Percentiles rank a stretch among this genome's conserved stretches.
phyloP scores from a whole-genome alignment of 352 stramenopile species.

The Phytophthora megakarya region DNA sequence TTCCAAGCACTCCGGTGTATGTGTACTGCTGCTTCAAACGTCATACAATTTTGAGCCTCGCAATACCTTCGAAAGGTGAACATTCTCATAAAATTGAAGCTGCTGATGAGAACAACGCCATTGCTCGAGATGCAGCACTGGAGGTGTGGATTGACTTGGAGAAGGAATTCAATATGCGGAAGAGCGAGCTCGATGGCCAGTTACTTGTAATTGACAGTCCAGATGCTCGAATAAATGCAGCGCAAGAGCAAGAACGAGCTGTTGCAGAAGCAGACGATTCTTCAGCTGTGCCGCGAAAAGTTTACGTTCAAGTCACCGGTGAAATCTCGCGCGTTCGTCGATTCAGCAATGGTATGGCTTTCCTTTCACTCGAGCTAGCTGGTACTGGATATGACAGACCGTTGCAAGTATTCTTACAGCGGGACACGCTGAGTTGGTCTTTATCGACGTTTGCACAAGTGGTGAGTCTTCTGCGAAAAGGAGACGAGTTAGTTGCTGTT shows the following conservation, averaged over 20 bases:
- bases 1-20: constrained; percentile 33
- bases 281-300: neutral
- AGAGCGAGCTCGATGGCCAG: constrained; percentile 8
- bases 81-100: constrained; percentile 4
- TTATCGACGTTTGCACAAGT: constrained; percentile 31
- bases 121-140: constrained; percentile 20
- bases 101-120: neutral
- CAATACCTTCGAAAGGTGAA: neutral
- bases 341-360: constrained; percentile 56
- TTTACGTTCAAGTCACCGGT: constrained; percentile 43
- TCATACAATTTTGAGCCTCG: constrained; percentile 1
- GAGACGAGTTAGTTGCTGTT: constrained; percentile 44
- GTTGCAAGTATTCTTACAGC: constrained; percentile 47
- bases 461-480: constrained; percentile 40
- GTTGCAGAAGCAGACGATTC: constrained; percentile 7
- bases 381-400: constrained; percentile 24
- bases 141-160: constrained; percentile 25
- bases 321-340: constrained; percentile 45
- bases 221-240: constrained; percentile 15
- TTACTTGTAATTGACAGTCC: constrained; percentile 23
- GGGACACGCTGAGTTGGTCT: constrained; percentile 41
- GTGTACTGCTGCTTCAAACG: constrained; percentile 48
- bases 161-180: constrained; percentile 12
- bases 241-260: constrained; percentile 23
- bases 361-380: constrained; percentile 42